Evolutionary conservation across 345 rosid species (phyloP), one percentile per base, ranked within the genome.

Genomic region (Populus davidiana): DNA sequence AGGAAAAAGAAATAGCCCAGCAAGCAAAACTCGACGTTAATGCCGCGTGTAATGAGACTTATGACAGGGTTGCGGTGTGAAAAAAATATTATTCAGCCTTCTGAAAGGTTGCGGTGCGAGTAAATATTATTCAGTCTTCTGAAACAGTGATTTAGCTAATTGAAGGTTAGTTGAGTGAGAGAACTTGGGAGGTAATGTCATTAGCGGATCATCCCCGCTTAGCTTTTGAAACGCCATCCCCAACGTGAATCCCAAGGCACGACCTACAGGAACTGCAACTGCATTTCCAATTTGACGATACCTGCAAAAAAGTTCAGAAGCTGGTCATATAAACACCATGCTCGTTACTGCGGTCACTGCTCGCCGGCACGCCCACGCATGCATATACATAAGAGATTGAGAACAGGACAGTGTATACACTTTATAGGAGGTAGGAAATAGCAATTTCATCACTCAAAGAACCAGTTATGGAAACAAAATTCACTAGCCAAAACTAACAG

Each of bases 221-320:
- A 81, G 77, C 50, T 85, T 88, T 61, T 78, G 91, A 85, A 80
- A 72, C 67, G 97, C 95, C 90, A 87, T 81, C 61, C 93, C 98
- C 41, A 93, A 78, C 16, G 94, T 80, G 77, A 88, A 93, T 68
- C 98, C 97, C 78, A 94, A 75, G 33, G 94, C 97, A 79, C 97
- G 92, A 13, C 90, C 88, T 18, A 93, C 97, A 1, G 91, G 89
- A 54, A 94, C 83, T 14, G 97, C 92, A 61, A 94, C 97, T 31
- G 97, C 98, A 73, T 94, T 94, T 23, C 98, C 98, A 25, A 94
- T 71, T 83, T 94, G 98, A 44, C 97, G 87, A 74, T 92, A 92
- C 90, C 98, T 94, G 81, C 62, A 74, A 2, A 18, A 11, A 70
- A 50, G n/a, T 52, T 2, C 33, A 76, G 44, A 13, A 47, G 38